Evolutionary conservation across 1,139 yeast species (phyloP).

Genomic region (Candida neerlandica): DNA sequence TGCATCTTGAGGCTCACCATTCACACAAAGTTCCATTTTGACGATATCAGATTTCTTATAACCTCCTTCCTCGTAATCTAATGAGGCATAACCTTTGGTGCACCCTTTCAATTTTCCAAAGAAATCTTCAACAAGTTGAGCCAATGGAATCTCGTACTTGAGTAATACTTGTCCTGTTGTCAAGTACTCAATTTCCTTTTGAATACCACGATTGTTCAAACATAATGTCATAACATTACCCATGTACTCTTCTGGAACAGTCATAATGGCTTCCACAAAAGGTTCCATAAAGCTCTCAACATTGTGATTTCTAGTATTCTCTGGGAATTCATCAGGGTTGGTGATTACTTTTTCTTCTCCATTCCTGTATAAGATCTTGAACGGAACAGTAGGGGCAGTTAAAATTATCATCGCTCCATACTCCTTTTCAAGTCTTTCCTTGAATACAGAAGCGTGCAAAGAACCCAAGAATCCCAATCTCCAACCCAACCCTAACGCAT

Average conservation of each 20-base stretch:
- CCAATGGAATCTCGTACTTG: conserved; percentile 79
- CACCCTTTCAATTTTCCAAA: conserved; percentile 90
- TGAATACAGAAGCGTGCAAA: conserved; percentile 91
- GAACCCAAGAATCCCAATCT: conserved; percentile 93
- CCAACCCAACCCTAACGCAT: conserved; percentile 98
- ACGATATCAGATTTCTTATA: conserved; percentile 79
- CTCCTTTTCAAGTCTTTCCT: conserved; percentile 87
- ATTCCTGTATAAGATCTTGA: conserved; percentile 64
- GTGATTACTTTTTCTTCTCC: conserved; percentile 70
- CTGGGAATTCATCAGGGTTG: conserved; percentile 94
- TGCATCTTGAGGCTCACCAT: conserved; percentile 91
- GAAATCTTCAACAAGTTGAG: conserved; percentile 91
- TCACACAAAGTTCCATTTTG: conserved; percentile 85
- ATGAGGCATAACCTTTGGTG: conserved; percentile 89
- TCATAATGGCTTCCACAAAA: conserved; percentile 85
- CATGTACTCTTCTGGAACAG: conserved; percentile 85
- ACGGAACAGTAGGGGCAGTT: conserved; percentile 97
- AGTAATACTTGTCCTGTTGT: conserved; percentile 81
- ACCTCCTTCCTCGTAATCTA: conserved; percentile 94
- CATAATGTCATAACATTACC: conserved; percentile 87
- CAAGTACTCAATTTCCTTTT: conserved; percentile 75
- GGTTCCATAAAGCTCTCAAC: conserved; percentile 79
- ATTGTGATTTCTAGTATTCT: conserved; percentile 44
- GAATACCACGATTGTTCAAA: conserved; percentile 81
- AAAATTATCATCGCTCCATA: conserved; percentile 91